These are phyloP conservation scores for Pleurotus djamor DNA, from an alignment of 768 basidiomycete genomes.

Conservation along the genomic window DNA sequence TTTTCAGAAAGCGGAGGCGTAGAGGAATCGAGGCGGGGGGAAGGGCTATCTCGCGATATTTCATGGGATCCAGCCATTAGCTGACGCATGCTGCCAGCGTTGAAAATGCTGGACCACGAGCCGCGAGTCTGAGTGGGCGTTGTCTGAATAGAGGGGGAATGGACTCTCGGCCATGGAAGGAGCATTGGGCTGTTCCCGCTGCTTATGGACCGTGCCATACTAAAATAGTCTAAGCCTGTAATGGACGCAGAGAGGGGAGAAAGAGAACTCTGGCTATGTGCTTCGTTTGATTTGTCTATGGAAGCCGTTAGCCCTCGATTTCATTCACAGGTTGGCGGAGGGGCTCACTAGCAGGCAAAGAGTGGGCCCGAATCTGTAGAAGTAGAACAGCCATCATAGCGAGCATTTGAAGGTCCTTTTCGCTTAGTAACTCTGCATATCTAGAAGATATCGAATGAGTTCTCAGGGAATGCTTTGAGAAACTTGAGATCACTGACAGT, in stretches of 20 bases:
- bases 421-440: constrained; percentile 36
- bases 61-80: constrained; percentile 66
- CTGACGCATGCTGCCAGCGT: constrained; percentile 62
- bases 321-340: not conserved
- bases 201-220: constrained; percentile 33
- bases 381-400: constrained; percentile 75
- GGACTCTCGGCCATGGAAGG: constrained; percentile 50
- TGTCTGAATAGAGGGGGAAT: constrained; percentile 35
- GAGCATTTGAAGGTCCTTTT: constrained; percentile 78
- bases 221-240: constrained; percentile 59
- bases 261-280: too few relatives aligned
- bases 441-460: constrained; percentile 17
- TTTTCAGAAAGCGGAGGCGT: constrained; percentile 12
- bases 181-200: constrained; percentile 39
- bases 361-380: constrained; percentile 40
- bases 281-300: too few relatives aligned
- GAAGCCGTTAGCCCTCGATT: too few relatives aligned
- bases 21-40: constrained; percentile 23
- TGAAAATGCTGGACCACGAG: constrained; percentile 82
- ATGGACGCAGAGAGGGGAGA: constrained; percentile 2
- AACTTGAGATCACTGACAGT: constrained; percentile 43
- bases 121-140: constrained; percentile 44
- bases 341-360: not conserved
- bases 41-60: constrained; percentile 41
- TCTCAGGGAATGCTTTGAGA: too few relatives aligned